These are phyloP conservation scores for Sonneratia alba DNA, from an alignment of 345 rosid species.

Conservation along the genomic window DNA sequence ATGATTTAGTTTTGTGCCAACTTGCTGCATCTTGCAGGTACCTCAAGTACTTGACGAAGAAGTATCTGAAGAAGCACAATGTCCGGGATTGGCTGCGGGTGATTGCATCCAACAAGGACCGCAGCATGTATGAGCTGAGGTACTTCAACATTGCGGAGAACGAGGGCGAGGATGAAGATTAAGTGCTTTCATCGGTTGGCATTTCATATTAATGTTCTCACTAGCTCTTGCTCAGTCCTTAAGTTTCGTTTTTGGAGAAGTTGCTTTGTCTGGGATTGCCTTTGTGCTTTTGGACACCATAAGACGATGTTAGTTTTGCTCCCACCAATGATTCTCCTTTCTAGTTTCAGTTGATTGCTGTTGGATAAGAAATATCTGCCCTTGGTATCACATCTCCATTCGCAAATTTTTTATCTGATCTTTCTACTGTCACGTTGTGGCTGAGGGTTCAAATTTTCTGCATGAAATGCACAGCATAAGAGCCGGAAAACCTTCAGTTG, in stretches of 20 bases:
- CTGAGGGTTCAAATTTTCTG: not conserved
- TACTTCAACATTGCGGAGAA: constrained; percentile 96
- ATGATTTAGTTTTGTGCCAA: not conserved
- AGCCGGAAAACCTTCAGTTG: too few species aligned
- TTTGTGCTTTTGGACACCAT: not conserved
- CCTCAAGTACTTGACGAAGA: constrained; percentile 83
- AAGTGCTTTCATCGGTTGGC: constrained; percentile 7
- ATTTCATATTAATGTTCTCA: not conserved
- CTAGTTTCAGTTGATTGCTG: not conserved
- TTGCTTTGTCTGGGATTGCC: not conserved
- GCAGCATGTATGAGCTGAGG: constrained; percentile 71
- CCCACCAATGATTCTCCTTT: not conserved
- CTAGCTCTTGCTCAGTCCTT: not conserved
- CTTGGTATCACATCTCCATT: not conserved
- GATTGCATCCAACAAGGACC: constrained; percentile 79
- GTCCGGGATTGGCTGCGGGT: constrained; percentile 95
- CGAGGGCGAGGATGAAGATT: constrained; percentile 88
- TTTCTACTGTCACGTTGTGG: not conserved
- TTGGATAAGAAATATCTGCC: not conserved
- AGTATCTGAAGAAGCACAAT: constrained; percentile 85
- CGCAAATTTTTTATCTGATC: not conserved
- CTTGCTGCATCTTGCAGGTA: constrained; percentile 32
- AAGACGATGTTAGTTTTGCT: not conserved
- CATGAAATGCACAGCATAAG: not conserved
- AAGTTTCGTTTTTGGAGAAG: not conserved